Base-by-base conservation (phyloP, 805 yeast genomes). In the Ogataea glucozyma region DNA sequence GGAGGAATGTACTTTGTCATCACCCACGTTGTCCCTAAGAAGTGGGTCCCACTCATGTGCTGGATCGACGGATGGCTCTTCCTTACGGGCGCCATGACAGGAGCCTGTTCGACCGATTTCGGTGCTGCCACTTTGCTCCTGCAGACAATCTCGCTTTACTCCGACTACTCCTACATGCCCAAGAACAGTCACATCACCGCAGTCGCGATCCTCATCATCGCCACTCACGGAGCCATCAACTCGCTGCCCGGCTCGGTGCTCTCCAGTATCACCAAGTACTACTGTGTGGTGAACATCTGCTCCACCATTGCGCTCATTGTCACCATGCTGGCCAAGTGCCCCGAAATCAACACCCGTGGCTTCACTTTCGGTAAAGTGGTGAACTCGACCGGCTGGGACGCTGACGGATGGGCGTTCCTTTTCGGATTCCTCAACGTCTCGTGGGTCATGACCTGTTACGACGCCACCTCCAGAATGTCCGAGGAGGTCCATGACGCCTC, bases 401-500 rank as follows among this genome's bases (percentile, higher is more conserved):
- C 64, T 4, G 64, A 67, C 35, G 83, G 83, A 4, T 78, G 81
- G 75, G 72, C 81, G 4, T 78, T 78, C 57, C 56, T 78, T 53
- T 74, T 74, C 44, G 73, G 78, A n/a, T 76, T 76, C 72, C 66
- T 74, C 59, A 79, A 79, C 29, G 78, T 74, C 13, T 70, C 78
- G 30, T 76, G 82, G 81, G 78, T 79, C 45, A 76, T 76, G 69
- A 78, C 81, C 20, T 72, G 77, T 22, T 76, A 76, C 53, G 81
- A 76, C 58, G 75, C 79, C 19, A 72, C 76, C 26, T 70, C 77
- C 34, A 75, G 78, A 62, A 73, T 76, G 71, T 66, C 78, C 4
- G 82, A 76, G 56, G 81, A 76, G 55, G 73, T 78, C 44, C 66
- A 69, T 43, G 69, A 73, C 46, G 83, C 86, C 14, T 76, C 76